These are phyloP conservation scores for Plenodomus lindquistii DNA, from an alignment of 2,329 filamentous ascomycete species.

Conservation along the genomic window DNA sequence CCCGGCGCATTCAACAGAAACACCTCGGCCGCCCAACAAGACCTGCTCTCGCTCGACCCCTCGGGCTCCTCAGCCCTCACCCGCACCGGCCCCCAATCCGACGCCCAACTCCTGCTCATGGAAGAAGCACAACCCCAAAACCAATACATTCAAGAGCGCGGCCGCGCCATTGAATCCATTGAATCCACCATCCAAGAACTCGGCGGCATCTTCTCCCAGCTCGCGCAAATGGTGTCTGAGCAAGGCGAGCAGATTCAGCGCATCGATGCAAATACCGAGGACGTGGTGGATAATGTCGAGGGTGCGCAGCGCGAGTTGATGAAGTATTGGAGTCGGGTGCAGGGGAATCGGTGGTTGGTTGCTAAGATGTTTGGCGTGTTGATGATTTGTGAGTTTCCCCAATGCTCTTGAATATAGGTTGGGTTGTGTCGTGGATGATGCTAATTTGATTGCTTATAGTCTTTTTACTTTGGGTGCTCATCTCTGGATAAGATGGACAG, in stretches of 20 bases:
- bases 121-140: slow-evolving; percentile 88
- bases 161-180: slow-evolving; percentile 95
- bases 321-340: slow-evolving; percentile 95
- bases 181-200: slow-evolving; percentile 93
- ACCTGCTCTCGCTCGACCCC: slow-evolving; percentile 83
- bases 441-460: slow-evolving; percentile 32
- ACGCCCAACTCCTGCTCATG: slow-evolving; percentile 84
- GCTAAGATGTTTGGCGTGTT: slow-evolving; percentile 83
- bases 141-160: slow-evolving; percentile 87
- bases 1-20: slow-evolving; percentile 51
- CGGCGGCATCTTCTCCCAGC: slow-evolving; percentile 88
- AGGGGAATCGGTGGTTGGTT: slow-evolving; percentile 92
- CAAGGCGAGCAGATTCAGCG: slow-evolving; percentile 97
- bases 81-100: slow-evolving; percentile 62
- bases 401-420: slow-evolving; percentile 5
- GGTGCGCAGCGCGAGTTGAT: slow-evolving; percentile 92
- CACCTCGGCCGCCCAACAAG: slow-evolving; percentile 54
- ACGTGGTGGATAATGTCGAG: slow-evolving; percentile 97
- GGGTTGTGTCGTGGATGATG: slow-evolving; percentile 15
- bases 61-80: slow-evolving; percentile 51
- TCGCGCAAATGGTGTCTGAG: slow-evolving; percentile 95
- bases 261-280: slow-evolving; percentile 96
- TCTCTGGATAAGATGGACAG: slow-evolving; percentile 54
- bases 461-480: slow-evolving; percentile 67
- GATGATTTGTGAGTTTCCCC: slow-evolving; percentile 73